These are phyloP conservation scores for Daldinia vernicosa DNA, from an alignment of 495 filamentous ascomycete genomes.

Conservation along the genomic window DNA sequence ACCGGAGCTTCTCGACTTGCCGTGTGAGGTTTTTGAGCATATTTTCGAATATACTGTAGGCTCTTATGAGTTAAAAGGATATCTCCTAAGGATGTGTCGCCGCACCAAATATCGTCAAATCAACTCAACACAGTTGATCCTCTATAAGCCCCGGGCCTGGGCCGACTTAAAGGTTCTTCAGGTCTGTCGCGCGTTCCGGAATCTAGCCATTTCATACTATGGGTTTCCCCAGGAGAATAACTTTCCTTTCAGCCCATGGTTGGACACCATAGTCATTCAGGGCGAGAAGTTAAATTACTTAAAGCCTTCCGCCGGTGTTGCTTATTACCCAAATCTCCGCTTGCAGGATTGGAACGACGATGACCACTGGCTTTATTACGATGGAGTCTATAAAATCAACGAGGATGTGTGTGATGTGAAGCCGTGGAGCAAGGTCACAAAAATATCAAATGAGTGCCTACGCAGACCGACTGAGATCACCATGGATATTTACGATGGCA, in stretches of 20 bases:
- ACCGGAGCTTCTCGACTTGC: background rate
- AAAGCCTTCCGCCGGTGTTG: background rate
- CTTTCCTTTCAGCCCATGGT: background rate
- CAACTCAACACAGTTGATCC: background rate
- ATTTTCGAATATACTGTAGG: slow-evolving; percentile 2
- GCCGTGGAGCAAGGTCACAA: background rate
- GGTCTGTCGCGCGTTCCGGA: background rate
- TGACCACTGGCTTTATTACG: background rate
- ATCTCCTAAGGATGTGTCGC: background rate
- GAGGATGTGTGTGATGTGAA: background rate
- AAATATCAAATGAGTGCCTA: background rate
- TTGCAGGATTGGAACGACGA: background rate
- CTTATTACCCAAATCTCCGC: background rate
- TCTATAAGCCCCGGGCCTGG: slow-evolving; percentile 1
- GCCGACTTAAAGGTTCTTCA: background rate
- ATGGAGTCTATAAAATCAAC: background rate
- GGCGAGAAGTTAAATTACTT: background rate
- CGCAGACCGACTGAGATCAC: background rate
- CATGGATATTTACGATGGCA: background rate
- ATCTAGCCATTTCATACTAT: background rate
- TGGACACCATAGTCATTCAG: background rate
- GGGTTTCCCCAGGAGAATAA: background rate
- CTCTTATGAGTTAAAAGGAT: background rate
- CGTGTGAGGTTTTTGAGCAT: background rate
- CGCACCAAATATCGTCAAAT: background rate